These are phyloP conservation scores for Anisodus acutangulus DNA, from an alignment of 257 asterid species.

Conservation along the genomic window DNA sequence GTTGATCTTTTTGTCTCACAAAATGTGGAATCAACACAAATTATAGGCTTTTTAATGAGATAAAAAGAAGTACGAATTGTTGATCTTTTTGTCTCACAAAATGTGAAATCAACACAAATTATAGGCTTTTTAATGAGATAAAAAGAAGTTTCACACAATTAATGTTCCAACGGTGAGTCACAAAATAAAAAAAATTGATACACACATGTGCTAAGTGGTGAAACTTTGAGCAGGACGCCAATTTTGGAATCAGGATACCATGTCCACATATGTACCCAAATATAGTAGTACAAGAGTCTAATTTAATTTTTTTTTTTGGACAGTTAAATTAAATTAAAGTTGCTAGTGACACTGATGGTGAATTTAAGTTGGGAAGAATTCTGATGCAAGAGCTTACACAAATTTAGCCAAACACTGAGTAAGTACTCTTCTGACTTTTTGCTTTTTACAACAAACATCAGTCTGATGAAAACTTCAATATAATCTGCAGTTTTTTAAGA, in stretches of 20 bases:
- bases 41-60: too few species aligned
- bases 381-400: conserved; percentile 19
- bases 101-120: too few species aligned
- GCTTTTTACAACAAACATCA: conserved; percentile 20
- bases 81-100: too few species aligned
- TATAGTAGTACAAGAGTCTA: conserved; percentile 24
- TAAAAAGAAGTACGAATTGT: too few species aligned
- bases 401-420: conserved; percentile 3
- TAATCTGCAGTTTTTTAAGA: background rate
- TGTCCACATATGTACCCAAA: conserved; percentile 20
- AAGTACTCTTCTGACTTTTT: conserved; percentile 11
- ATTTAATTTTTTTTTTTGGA: background rate
- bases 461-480: conserved; percentile 25
- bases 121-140: too few species aligned
- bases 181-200: too few species aligned
- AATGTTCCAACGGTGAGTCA: too few species aligned
- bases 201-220: background rate
- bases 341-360: conserved; percentile 17
- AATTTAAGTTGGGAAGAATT: conserved; percentile 20
- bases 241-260: background rate
- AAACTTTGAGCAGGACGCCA: background rate
- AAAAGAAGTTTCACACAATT: too few species aligned
- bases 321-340: background rate
- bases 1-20: too few species aligned
- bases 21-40: too few species aligned